Evolutionary conservation across 768 basidiomycete genomes (phyloP).

Genomic region (Chalciporus piperatus): DNA sequence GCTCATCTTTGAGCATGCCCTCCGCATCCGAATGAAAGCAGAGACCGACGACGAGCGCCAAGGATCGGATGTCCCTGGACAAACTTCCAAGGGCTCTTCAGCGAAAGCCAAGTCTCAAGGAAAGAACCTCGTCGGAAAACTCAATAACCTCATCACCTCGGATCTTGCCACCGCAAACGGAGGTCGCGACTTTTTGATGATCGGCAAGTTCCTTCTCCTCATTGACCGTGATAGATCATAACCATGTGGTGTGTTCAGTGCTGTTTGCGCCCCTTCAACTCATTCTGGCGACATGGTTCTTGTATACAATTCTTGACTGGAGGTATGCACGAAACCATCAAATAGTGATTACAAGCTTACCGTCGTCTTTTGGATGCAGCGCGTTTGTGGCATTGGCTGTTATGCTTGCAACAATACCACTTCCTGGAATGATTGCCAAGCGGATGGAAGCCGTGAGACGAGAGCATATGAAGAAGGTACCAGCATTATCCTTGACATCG

Average conservation of each 20-base stretch:
- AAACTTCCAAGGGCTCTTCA: slow-evolving; percentile 32
- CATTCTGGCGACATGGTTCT: slow-evolving; percentile 37
- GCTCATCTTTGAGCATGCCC: slow-evolving; percentile 54
- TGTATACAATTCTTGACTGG: slow-evolving; percentile 50
- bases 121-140: slow-evolving; percentile 60
- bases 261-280: slow-evolving; percentile 10
- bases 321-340: slow-evolving; percentile 13
- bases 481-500: too few relatives aligned
- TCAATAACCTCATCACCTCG: slow-evolving; percentile 71
- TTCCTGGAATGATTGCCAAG: slow-evolving; percentile 56
- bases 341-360: too few relatives aligned
- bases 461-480: slow-evolving; percentile 44
- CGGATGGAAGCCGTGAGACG: slow-evolving; percentile 46
- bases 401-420: slow-evolving; percentile 42
- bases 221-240: neutral
- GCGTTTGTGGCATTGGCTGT: slow-evolving; percentile 56
- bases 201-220: neutral
- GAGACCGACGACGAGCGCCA: slow-evolving; percentile 24
- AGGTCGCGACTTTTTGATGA: slow-evolving; percentile 17
- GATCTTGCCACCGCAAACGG: slow-evolving; percentile 15
- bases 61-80: neutral
- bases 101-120: slow-evolving; percentile 21
- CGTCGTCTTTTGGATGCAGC: neutral
- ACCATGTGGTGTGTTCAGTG: neutral
- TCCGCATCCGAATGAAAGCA: slow-evolving; percentile 49